These are phyloP conservation scores for Yamadazyma trypodendri DNA, from an alignment of 1,139 yeast genomes.

Conservation along the genomic window DNA sequence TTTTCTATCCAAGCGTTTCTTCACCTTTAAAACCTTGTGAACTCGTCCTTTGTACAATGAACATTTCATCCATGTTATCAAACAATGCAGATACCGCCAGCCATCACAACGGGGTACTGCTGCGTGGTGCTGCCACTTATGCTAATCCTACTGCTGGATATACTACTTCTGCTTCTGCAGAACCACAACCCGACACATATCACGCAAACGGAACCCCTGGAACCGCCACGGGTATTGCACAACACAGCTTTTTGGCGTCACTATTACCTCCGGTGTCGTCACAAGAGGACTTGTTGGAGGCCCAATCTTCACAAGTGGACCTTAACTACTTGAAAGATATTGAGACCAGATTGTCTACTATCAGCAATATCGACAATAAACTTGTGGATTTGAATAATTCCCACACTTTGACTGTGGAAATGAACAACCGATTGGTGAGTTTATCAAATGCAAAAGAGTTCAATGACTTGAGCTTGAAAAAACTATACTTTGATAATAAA, in stretches of 20 bases:
- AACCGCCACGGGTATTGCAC: background rate
- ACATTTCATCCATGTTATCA: constrained; percentile 44
- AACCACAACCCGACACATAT: background rate
- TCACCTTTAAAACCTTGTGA: background rate
- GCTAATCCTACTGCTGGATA: background rate
- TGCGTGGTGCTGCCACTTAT: background rate
- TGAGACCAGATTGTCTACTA: constrained; percentile 25
- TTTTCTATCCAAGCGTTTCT: background rate
- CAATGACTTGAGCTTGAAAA: constrained; percentile 40
- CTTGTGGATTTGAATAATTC: constrained; percentile 20
- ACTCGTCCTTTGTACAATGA: constrained; percentile 22
- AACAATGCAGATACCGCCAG: constrained; percentile 18
- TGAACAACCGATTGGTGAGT: constrained; percentile 4
- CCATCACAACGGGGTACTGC: background rate
- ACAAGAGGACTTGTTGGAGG: background rate
- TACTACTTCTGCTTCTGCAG: background rate
- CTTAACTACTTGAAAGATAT: constrained; percentile 17
- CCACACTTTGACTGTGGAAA: constrained; percentile 4
- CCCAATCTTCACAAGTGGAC: background rate
- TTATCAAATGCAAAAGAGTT: constrained; percentile 28
- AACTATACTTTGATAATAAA: constrained; percentile 22
- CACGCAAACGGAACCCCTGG: background rate
- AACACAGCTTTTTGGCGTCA: background rate
- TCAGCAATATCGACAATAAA: constrained; percentile 30
- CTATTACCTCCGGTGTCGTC: background rate